These are phyloP conservation scores for Phytophthora chlamydospora DNA, from an alignment of 352 stramenopile genomes.

Conservation along the genomic window DNA sequence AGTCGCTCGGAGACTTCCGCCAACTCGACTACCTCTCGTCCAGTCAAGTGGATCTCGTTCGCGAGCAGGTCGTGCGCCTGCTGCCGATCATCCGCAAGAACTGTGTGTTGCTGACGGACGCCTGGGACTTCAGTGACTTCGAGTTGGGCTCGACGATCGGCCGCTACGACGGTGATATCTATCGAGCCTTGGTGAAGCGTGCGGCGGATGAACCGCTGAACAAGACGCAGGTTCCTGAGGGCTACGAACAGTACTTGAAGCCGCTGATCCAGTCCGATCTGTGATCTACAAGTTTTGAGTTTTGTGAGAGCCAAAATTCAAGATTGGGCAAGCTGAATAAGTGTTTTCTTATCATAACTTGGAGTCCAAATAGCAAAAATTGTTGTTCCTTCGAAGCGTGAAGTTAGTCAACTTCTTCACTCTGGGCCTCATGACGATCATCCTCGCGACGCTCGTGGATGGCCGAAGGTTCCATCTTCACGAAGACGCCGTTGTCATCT, in stretches of 20 bases:
- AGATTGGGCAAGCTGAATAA: no score
- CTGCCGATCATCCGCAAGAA: slow-evolving; percentile 53
- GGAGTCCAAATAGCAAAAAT: no score
- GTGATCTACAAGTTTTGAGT: not conserved
- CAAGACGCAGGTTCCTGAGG: slow-evolving; percentile 43
- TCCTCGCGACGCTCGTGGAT: no score
- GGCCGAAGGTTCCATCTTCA: no score
- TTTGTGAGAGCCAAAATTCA: no score
- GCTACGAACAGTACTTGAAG: slow-evolving; percentile 51
- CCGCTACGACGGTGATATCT: slow-evolving; percentile 60
- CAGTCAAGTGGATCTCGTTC: slow-evolving; percentile 42
- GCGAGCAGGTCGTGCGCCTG: slow-evolving; percentile 38
- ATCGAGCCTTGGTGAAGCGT: slow-evolving; percentile 51
- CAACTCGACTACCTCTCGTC: slow-evolving; percentile 64
- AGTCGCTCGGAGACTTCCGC: slow-evolving; percentile 60
- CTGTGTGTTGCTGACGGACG: slow-evolving; percentile 49
- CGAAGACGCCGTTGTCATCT: not conserved
- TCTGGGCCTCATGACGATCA: no score
- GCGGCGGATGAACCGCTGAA: slow-evolving; percentile 55
- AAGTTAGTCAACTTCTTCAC: no score
- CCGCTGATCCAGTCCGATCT: slow-evolving; percentile 36
- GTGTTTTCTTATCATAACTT: no score
- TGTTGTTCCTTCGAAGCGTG: no score
- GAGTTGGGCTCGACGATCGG: slow-evolving; percentile 68
- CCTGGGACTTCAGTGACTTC: slow-evolving; percentile 63